phyloP scores from a whole-genome alignment of 2,329 filamentous ascomycete genomes.

The Clarireedia homoeocarpa region DNA sequence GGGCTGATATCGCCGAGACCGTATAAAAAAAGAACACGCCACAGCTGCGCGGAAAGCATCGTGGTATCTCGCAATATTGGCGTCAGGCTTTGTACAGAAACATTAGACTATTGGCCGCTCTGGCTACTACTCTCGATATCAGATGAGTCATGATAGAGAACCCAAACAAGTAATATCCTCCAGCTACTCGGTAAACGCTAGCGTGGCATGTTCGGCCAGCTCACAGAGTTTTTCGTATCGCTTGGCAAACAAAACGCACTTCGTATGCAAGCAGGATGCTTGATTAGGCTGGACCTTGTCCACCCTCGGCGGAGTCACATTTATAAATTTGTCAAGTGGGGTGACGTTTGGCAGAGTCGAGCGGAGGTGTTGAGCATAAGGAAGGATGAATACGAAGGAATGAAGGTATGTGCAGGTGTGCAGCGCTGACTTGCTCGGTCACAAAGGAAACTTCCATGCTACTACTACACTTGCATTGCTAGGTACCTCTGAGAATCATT shows the following conservation, averaged over 20 bases:
- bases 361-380: background rate
- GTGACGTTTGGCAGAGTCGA: background rate
- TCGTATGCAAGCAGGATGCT: background rate
- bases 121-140: background rate
- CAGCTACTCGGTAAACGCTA: conserved; percentile 1
- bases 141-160: background rate
- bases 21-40: conserved; percentile 8
- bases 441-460: background rate
- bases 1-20: background rate
- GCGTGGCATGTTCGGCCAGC: background rate
- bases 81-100: background rate
- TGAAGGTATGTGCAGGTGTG: background rate
- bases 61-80: background rate
- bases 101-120: background rate
- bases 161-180: background rate
- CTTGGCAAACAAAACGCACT: background rate
- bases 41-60: background rate
- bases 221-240: background rate
- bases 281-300: background rate
- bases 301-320: background rate
- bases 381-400: conserved; percentile 7
- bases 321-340: background rate
- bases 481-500: background rate
- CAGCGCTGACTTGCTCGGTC: background rate
- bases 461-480: background rate